These are phyloP conservation scores for Eucalyptus erythrocorys DNA, from an alignment of 345 rosid species.

Conservation along the genomic window DNA sequence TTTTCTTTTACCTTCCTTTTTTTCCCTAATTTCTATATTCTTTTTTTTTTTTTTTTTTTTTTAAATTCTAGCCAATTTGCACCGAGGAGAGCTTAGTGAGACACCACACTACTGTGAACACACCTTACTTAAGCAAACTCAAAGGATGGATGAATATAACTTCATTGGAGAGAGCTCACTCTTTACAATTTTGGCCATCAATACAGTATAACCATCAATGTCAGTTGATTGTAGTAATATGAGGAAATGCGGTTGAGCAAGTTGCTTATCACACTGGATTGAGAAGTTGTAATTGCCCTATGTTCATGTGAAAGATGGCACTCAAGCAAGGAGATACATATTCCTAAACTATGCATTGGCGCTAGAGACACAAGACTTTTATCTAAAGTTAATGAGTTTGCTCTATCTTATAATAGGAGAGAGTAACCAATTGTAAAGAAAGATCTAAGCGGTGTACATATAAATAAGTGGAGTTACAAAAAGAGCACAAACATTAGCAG, in stretches of 20 bases:
- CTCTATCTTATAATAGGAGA: not conserved
- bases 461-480: not conserved
- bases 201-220: not conserved
- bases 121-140: not conserved
- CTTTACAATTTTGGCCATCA: not conserved
- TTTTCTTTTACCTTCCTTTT: not conserved
- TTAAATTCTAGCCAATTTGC: not conserved
- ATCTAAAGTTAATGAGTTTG: not conserved
- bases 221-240: not conserved
- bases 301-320: not conserved
- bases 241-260: not conserved
- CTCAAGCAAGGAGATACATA: not conserved
- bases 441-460: not conserved
- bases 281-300: not conserved
- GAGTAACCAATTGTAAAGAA: not conserved
- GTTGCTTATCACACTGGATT: not conserved
- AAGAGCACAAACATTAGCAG: not conserved
- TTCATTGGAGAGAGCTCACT: not conserved
- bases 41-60: too few relatives aligned
- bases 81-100: not conserved
- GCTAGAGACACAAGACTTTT: not conserved
- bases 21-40: not conserved
- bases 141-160: not conserved
- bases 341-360: not conserved
- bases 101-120: not conserved